Evolutionary conservation across 2,329 filamentous ascomycete species (phyloP).

Genomic region (Apiospora sp.): DNA sequence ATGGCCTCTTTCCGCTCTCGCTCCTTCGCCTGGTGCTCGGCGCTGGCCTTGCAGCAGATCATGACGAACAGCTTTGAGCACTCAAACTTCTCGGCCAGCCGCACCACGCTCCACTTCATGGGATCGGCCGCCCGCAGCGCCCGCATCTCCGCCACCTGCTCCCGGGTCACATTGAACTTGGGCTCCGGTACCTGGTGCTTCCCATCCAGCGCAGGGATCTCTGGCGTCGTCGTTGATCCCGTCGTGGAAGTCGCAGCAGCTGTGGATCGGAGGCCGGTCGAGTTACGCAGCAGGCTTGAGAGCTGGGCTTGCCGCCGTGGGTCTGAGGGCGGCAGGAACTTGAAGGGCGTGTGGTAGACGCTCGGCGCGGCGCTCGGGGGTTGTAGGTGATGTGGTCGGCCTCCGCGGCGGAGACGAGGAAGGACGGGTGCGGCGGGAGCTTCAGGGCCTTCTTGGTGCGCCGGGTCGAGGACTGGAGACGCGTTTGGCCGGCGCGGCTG

Average conservation of each 20-base stretch:
- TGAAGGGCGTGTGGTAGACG: constrained; percentile 71
- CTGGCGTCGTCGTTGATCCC: constrained; percentile 34
- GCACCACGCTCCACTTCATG: constrained; percentile 60
- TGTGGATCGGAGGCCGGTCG: constrained; percentile 34
- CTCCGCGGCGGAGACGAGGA: constrained; percentile 49
- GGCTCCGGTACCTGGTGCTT: constrained; percentile 28
- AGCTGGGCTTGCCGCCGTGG: constrained; percentile 61
- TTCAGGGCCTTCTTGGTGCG: constrained; percentile 66
- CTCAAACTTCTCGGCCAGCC: constrained; percentile 61
- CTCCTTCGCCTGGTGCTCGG: constrained; percentile 56
- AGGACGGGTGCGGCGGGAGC: constrained; percentile 67
- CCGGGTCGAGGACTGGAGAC: constrained; percentile 53
- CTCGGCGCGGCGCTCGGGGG: constrained; percentile 61
- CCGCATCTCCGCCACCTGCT: constrained; percentile 68
- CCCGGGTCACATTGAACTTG: constrained; percentile 60
- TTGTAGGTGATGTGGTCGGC: constrained; percentile 61
- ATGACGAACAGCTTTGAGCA: constrained; percentile 66
- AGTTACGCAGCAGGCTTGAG: constrained; percentile 50
- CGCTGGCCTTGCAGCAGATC: constrained; percentile 61
- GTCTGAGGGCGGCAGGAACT: constrained; percentile 67
- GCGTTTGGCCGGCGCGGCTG: constrained; percentile 24
- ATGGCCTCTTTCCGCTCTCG: constrained; percentile 55
- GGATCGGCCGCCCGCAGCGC: constrained; percentile 62
- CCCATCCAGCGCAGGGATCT: constrained; percentile 40
- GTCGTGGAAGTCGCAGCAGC: constrained; percentile 30